Evolutionary conservation across 2,329 filamentous ascomycete genomes (phyloP).

Genomic region (Pseudocercospora fijiensis): DNA sequence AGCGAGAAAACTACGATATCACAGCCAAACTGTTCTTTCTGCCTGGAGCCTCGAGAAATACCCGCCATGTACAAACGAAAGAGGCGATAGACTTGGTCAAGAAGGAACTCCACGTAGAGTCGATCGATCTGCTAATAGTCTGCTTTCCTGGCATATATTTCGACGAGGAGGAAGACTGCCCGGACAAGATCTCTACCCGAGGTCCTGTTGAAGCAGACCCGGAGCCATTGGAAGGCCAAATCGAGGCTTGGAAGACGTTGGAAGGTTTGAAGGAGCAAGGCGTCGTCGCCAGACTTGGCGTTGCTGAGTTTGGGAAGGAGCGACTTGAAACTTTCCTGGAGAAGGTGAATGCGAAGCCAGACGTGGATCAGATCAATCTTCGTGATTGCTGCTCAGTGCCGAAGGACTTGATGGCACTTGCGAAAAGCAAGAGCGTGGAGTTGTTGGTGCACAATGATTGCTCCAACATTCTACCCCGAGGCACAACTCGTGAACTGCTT

Average conservation of each 20-base stretch:
- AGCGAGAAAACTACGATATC: conserved; percentile 83
- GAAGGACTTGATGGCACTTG: conserved; percentile 77
- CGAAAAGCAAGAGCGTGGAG: conserved; percentile 80
- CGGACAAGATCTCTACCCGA: conserved; percentile 56
- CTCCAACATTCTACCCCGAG: conserved; percentile 82
- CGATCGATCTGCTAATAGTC: conserved; percentile 83
- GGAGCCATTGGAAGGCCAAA: conserved; percentile 60
- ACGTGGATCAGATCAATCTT: conserved; percentile 93
- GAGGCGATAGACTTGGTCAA: conserved; percentile 79
- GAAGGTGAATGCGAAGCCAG: conserved; percentile 68
- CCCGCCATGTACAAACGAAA: conserved; percentile 66
- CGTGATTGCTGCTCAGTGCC: conserved; percentile 95
- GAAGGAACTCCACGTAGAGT: conserved; percentile 71
- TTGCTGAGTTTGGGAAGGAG: conserved; percentile 87
- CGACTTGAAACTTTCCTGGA: conserved; percentile 76
- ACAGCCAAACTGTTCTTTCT: conserved; percentile 95
- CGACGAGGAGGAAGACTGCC: conserved; percentile 78
- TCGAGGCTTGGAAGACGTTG: conserved; percentile 67
- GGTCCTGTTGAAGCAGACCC: conserved; percentile 48
- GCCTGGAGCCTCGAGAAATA: conserved; percentile 50
- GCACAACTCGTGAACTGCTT: conserved; percentile 80
- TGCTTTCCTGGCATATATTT: conserved; percentile 93
- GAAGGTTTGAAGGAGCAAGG: conserved; percentile 72
- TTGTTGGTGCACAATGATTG: conserved; percentile 92
- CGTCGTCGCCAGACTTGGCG: conserved; percentile 71